Percentiles rank a stretch among this genome's conserved stretches.
These are phyloP conservation scores for Mucor sp. DNA, from an alignment of 371 early-diverging fungal genomes.

Conservation along the genomic window DNA sequence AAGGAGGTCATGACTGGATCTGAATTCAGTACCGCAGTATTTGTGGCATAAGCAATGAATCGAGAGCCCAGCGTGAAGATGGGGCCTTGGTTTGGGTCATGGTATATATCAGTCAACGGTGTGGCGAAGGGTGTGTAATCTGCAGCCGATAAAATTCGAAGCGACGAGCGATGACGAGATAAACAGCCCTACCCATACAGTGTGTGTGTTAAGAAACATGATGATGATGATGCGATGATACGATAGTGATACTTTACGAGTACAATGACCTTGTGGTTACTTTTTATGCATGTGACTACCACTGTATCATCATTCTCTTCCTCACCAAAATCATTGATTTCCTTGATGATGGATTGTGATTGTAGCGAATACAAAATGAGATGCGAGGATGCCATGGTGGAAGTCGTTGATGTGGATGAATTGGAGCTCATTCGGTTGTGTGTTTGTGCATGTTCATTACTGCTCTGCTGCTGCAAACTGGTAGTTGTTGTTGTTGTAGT, in stretches of 20 bases:
- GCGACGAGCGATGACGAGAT: slow-evolving; percentile 33
- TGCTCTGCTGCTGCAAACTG: neutral
- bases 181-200: slow-evolving; percentile 28
- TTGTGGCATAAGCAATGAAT: slow-evolving; percentile 68
- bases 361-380: slow-evolving; percentile 47
- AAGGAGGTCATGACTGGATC: slow-evolving; percentile 37
- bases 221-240: neutral
- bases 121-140: slow-evolving; percentile 32
- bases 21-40: slow-evolving; percentile 37
- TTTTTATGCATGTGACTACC: slow-evolving; percentile 45
- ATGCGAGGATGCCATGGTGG: neutral
- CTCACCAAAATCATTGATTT: slow-evolving; percentile 33
- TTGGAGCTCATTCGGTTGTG: slow-evolving; percentile 1
- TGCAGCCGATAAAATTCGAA: slow-evolving; percentile 43
- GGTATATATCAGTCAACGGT: slow-evolving; percentile 53
- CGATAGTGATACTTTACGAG: slow-evolving; percentile 42
- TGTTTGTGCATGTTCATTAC: neutral
- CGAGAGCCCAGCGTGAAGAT: slow-evolving; percentile 65
- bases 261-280: slow-evolving; percentile 48
- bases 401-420: neutral
- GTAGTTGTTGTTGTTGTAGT: neutral
- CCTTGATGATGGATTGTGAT: slow-evolving; percentile 40
- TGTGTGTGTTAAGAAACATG: neutral
- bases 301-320: slow-evolving; percentile 43
- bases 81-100: slow-evolving; percentile 40